phyloP scores from a whole-genome alignment of 352 stramenopile genomes.

The Plasmopara viticola region DNA sequence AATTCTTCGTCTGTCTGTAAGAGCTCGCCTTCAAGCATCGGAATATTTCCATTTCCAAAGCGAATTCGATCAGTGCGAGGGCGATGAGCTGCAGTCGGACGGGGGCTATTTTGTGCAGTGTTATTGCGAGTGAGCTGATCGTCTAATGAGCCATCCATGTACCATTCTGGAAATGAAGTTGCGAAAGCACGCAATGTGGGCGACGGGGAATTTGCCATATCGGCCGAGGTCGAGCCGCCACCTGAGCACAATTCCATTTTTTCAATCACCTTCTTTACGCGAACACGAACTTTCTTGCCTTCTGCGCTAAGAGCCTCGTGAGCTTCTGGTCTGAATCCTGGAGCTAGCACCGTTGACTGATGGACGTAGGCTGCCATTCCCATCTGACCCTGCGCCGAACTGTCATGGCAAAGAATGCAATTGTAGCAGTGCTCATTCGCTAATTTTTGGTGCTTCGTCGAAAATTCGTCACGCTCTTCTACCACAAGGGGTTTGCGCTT shows the following conservation, averaged over 20 bases:
- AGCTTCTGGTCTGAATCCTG: conserved; percentile 66
- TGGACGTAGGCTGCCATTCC: conserved; percentile 80
- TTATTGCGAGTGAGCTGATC: conserved; percentile 42
- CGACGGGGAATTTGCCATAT: conserved; percentile 33
- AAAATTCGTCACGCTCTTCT: conserved; percentile 25
- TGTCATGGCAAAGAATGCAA: conserved; percentile 85
- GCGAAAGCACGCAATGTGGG: conserved; percentile 56
- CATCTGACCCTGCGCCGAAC: conserved; percentile 73
- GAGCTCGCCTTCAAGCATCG: conserved; percentile 52
- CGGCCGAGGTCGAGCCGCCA: conserved; percentile 28
- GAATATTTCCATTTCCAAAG: conserved; percentile 30
- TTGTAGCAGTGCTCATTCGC: conserved; percentile 44
- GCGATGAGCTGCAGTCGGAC: conserved; percentile 17
- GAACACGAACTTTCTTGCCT: conserved; percentile 47
- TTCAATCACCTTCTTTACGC: conserved; percentile 71
- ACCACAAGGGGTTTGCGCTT: conserved; percentile 40
- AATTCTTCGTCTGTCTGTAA: conserved; percentile 63
- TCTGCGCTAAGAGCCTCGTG: conserved; percentile 45
- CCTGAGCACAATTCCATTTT: conserved; percentile 84
- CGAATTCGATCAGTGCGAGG: conserved; percentile 43
- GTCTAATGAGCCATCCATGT: conserved; percentile 47
- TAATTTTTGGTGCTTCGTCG: conserved; percentile 45
- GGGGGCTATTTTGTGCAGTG: conserved; percentile 36
- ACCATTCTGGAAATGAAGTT: conserved; percentile 65
- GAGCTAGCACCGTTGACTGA: conserved; percentile 78